Evolutionary conservation across 108 stramenopile genomes (phyloP), one percentile per base, ranked within the genome.

Genomic region (Cylindrotheca fusiformis): DNA sequence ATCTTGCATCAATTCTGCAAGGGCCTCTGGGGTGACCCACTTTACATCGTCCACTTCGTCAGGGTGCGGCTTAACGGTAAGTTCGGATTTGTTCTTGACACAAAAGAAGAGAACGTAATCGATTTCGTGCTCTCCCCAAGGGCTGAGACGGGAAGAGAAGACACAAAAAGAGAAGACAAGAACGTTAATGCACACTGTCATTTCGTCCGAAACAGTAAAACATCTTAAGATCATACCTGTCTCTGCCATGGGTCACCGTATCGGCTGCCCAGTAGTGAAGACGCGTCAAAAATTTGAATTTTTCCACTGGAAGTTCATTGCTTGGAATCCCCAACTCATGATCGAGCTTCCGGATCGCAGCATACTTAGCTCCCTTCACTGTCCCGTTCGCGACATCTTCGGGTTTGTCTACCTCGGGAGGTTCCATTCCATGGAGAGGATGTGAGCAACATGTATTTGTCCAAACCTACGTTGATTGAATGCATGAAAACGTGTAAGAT

Each of bases 61-160:
- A 21, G 91, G 84, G 59, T 97, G 87, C 0, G 91, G 94, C 3
- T 76, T 65, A 20, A 98, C 45, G 10, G 80, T 83, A 0, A 97
- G 62, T 8, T 63, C 73, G 6, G 75, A 63, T 59, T 88, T 91
- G 69, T 60, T 55, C 23, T 75, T 71, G 20, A 95, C 71, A 2
- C 67, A 69, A 55, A 69, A 74, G 67, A 98, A 88, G 26, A 99
- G 87, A 31, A 98, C 90, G 70, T 98, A 98, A 71, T 99, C 99
- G 60, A 99, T 96, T 73, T 99, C 99, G 63, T 99, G 98, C 54
- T 99, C 99, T 31, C 99, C 97, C 99, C 99, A 99, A 0, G 91
- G 91, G 52, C 84, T 79, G 59, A 59, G n/a, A 45, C 5, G 17
- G n/a, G 33, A 26, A 65, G 48, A 23, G 36, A 52, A 21, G 24